A percentile compares a stretch with the other conserved stretches of the same genome.
These are phyloP conservation scores for Microcyclospora pomicola DNA, from an alignment of 2,329 filamentous ascomycete species.

Conservation along the genomic window DNA sequence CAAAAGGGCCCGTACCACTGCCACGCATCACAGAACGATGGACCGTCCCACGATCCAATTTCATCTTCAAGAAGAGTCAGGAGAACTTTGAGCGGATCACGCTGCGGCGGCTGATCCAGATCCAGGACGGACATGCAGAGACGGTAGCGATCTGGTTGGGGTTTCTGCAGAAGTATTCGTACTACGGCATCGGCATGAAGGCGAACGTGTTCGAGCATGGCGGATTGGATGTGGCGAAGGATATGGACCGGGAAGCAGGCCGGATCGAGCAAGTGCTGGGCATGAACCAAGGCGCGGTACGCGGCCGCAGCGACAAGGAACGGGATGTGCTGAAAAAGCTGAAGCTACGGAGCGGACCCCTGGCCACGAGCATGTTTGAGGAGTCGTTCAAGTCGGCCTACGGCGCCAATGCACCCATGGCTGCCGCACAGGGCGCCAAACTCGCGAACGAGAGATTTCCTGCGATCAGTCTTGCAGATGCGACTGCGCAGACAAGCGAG, in stretches of 20 bases:
- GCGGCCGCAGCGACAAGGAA: slow-evolving; percentile 6
- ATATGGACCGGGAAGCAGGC: slow-evolving; percentile 23
- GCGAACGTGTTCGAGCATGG: slow-evolving; percentile 90
- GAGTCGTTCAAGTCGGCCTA: slow-evolving; percentile 20
- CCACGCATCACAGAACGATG: slow-evolving; percentile 81
- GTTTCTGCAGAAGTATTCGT: slow-evolving; percentile 81
- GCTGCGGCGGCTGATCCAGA: slow-evolving; percentile 71
- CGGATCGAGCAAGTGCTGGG: slow-evolving; percentile 15
- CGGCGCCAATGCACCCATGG: slow-evolving; percentile 17
- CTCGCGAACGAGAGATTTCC: slow-evolving; percentile 5
- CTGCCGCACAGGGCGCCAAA: slow-evolving; percentile 10
- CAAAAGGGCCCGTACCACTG: slow-evolving; percentile 71
- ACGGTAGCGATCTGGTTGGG: slow-evolving; percentile 84
- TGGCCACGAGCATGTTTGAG: slow-evolving; percentile 4
- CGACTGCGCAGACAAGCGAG: background rate
- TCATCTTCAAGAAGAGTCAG: slow-evolving; percentile 93
- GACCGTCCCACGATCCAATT: slow-evolving; percentile 80
- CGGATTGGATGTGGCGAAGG: slow-evolving; percentile 26
- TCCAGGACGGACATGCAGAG: slow-evolving; percentile 81
- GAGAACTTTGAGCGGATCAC: slow-evolving; percentile 96
- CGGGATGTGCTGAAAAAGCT: slow-evolving; percentile 13
- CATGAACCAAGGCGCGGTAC: slow-evolving; percentile 15
- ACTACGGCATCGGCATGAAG: slow-evolving; percentile 97
- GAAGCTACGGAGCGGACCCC: slow-evolving; percentile 2
- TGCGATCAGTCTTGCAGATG: background rate